These are phyloP conservation scores for Liquidambar formosana DNA, from an alignment of 164 flowering plant species.

Conservation along the genomic window DNA sequence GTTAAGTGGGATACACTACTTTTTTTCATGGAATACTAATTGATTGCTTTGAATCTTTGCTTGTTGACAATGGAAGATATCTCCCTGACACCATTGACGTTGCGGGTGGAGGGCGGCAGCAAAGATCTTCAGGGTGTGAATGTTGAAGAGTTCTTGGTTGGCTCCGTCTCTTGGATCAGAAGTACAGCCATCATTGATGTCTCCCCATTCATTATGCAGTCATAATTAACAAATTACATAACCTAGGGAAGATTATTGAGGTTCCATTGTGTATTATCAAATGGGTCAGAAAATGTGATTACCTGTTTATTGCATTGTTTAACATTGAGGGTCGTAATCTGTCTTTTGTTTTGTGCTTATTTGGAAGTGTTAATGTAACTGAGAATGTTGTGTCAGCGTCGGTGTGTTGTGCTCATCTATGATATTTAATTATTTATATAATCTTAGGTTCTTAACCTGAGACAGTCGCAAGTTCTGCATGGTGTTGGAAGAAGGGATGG, in stretches of 20 bases:
- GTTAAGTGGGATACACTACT: too few relatives aligned
- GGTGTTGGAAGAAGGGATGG: too few relatives aligned
- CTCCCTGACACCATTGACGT: constrained; percentile 80
- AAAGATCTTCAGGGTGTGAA: constrained; percentile 65
- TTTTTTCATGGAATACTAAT: too few relatives aligned
- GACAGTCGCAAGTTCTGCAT: too few relatives aligned
- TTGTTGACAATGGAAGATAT: constrained; percentile 41
- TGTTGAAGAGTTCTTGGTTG: constrained; percentile 26
- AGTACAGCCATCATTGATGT: background rate
- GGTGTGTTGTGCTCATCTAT: too few relatives aligned
- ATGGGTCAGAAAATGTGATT: background rate
- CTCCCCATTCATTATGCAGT: constrained; percentile 5
- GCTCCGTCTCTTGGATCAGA: background rate
- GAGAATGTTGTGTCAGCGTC: background rate
- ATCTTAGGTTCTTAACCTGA: too few relatives aligned
- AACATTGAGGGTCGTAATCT: background rate
- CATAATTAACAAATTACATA: background rate
- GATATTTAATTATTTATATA: too few relatives aligned
- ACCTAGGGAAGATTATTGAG: background rate
- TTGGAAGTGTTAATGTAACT: background rate
- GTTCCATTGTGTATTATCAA: constrained; percentile 1
- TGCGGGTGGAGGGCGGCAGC: constrained; percentile 50
- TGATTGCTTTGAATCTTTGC: background rate
- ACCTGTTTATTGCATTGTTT: background rate
- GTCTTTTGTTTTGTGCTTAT: background rate